These are phyloP conservation scores for Saraca asoca DNA, from an alignment of 331 rosid species.

Conservation along the genomic window DNA sequence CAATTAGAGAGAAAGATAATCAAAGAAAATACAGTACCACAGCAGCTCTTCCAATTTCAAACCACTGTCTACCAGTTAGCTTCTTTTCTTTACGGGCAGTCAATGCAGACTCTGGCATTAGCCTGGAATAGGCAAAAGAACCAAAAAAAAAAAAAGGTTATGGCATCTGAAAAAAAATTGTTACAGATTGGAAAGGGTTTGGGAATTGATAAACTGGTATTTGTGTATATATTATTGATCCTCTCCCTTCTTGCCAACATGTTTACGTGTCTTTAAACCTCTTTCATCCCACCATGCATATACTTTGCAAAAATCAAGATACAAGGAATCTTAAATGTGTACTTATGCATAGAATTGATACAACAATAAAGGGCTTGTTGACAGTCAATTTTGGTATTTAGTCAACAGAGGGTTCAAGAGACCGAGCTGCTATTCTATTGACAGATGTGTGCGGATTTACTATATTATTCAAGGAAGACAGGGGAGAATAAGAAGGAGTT, in stretches of 20 bases:
- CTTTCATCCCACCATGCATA: neutral
- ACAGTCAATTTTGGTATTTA: too few species aligned
- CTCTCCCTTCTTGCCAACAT: too few species aligned
- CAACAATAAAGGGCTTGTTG: constrained; percentile 45
- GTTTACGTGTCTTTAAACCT: too few species aligned
- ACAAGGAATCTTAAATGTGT: constrained; percentile 7
- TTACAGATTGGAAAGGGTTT: constrained; percentile 4
- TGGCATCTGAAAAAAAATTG: constrained; percentile 17
- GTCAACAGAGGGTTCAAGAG: too few species aligned
- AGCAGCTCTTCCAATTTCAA: constrained; percentile 86
- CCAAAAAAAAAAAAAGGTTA: neutral
- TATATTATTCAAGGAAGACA: too few species aligned
- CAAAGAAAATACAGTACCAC: constrained; percentile 46
- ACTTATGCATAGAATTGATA: constrained; percentile 2
- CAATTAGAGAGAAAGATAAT: constrained; percentile 12
- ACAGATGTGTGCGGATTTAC: too few species aligned
- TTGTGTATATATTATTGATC: too few species aligned
- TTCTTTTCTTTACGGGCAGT: constrained; percentile 89
- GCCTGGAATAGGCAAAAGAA: constrained; percentile 50
- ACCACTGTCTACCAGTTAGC: constrained; percentile 93
- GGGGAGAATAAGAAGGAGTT: too few species aligned
- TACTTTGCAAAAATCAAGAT: constrained; percentile 10
- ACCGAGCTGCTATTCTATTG: too few species aligned
- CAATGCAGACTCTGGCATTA: constrained; percentile 94
- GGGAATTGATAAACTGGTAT: constrained; percentile 9